Percentiles rank a stretch among this genome's conserved stretches.
phyloP scores from a whole-genome alignment of 495 filamentous ascomycete genomes.

The Hypoxylon rickii region DNA sequence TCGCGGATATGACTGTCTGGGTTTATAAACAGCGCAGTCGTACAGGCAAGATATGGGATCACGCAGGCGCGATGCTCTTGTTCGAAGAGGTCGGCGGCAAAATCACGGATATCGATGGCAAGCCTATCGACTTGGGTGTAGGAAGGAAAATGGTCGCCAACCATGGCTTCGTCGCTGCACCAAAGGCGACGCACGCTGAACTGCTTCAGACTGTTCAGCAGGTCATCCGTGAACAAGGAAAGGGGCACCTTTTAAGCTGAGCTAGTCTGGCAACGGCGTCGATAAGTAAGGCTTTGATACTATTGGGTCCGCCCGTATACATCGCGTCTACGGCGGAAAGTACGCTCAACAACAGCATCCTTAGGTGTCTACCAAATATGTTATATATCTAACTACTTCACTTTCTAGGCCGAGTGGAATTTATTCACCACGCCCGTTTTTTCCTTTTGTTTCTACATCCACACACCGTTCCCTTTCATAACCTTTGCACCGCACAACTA shows the following conservation, averaged over 20 bases:
- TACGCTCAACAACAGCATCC: too few relatives aligned
- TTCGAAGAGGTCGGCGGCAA: constrained; percentile 67
- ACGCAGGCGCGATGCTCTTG: constrained; percentile 70
- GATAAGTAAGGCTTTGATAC: too few relatives aligned
- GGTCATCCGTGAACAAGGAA: constrained; percentile 40
- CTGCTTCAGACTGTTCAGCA: constrained; percentile 43
- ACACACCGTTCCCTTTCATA: too few relatives aligned
- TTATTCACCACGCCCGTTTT: too few relatives aligned
- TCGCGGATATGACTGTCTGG: constrained; percentile 65
- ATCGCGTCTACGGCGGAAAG: too few relatives aligned
- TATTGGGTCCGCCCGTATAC: too few relatives aligned
- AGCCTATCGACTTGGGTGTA: constrained; percentile 43
- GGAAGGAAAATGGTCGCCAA: constrained; percentile 50
- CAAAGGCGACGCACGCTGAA: constrained; percentile 37
- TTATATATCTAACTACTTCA: too few relatives aligned
- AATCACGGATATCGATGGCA: constrained; percentile 65
- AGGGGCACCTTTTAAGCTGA: constrained; percentile 36
- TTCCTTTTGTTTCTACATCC: too few relatives aligned
- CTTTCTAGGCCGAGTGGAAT: too few relatives aligned
- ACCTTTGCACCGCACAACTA: too few relatives aligned
- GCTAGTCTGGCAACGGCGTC: too few relatives aligned
- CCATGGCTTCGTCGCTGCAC: constrained; percentile 55
- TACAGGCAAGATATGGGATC: constrained; percentile 72
- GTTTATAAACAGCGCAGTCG: constrained; percentile 57
- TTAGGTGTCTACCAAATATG: too few relatives aligned